Base-by-base conservation (phyloP, 108 stramenopile species). In the Cyclotella cryptica region DNA sequence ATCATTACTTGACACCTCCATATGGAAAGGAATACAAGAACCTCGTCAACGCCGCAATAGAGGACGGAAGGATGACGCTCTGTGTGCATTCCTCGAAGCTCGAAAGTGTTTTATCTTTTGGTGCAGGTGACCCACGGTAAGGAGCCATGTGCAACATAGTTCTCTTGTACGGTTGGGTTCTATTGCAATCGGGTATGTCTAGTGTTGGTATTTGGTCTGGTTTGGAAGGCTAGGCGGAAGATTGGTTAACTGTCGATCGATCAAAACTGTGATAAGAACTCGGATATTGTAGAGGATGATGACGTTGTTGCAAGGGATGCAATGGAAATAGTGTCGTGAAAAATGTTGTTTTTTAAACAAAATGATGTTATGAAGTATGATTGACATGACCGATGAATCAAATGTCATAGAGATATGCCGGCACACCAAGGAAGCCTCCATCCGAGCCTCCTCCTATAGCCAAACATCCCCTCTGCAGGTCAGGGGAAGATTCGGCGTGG, bases 21-120 rank as follows among this genome's bases (percentile, higher is more conserved):
- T 95, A 95, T 64, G 92, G 92, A 44, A 90, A 86, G 55, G 84
- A 85, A 57, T 95, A 95, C 82, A 95, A 95, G 63, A 54, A 84
- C 27, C 80, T 95, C 40, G 92, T 63, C 14, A 62, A 84, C 12
- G 58, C 73, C 27, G 92, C 92, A 2, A 71, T 91, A 9, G 89
- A 92, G 11, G 94, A 91, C 41, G 92, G 92, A 54, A 66, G 92
- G 52, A 47, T 29, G 22, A 26, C 64, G 7, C 64, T 22, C 1
- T 17, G 61, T 62, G 14, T 3, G 1, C 8, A 2, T 5, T 6
- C 6, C 35, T 35, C 6, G 35, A 26, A 57, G 24, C 55, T 57
- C 55, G 24, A 26, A 39, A 13, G 1, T 30, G 29, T 12, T 61
- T 21, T 2, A 22, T 45, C 64, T 27, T 65, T 22, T 8, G 60